Evolutionary conservation across 2,329 filamentous ascomycete genomes (phyloP), one percentile per base, ranked within the genome.

Genomic region (Sphaerulina populicola): DNA sequence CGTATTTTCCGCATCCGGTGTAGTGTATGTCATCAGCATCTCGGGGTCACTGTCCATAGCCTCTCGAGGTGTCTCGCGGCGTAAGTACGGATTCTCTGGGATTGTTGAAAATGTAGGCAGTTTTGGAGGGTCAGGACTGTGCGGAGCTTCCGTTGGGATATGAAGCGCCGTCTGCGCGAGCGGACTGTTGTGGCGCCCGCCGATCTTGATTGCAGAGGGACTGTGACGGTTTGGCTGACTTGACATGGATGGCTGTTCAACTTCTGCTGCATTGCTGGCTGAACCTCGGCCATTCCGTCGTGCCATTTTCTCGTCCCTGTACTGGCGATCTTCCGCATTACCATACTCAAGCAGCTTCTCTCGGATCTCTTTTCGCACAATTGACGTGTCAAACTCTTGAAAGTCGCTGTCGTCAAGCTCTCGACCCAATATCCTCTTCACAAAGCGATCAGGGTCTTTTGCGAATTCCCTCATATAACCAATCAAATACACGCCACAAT

Each of bases 401-500:
- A 80, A 82, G 50, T 81, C 76, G 15, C 66, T 66, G 1, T 72
- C 57, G 2, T 80, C 71, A 63, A 89, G 79, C 58, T 86, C 77
- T 37, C 76, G 79, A 23, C 74, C 76, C 4, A 95, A 71, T 14
- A 94, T 71, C 54, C 79, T 82, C 15, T 71, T 71, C 12, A 86
- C 74, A 58, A 94, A 93, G 0, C 65, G 67, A 56, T 87, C 80
- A 0, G 91, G 91, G 53, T 88, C 72, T 47, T 80, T 75, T 12
- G 94, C 76, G 57, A 98, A 95, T 57, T 86, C 82, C 57, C 88
- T 79, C 47, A 94, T 75, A 62, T 97, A 98, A 2, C 83, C 85
- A 3, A 96, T 72, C 2, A 97, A 72, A 60, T 86, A 98, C 0
- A 96, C 72, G 7, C 93, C 93, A 62, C 93, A 98, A 65, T 98